Evolutionary conservation across 176 grass and related monocot genomes (phyloP), one percentile per base, ranked within the genome.

Genomic region (Canna indica): DNA sequence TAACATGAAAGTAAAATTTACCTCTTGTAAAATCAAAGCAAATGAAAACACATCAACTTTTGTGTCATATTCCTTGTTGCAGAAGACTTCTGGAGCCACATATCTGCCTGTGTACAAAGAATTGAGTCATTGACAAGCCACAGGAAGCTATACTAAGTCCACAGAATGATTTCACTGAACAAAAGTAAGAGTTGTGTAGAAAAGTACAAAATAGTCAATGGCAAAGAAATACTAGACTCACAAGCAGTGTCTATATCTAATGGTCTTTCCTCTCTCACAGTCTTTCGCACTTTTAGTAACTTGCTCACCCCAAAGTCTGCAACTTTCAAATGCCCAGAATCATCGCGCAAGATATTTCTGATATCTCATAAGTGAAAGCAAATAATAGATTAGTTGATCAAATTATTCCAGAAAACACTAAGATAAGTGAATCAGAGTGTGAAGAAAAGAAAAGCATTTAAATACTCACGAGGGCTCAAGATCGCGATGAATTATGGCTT

Each of bases 21-120:
- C 94, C 89, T 93, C 89, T 42, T 99, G 94, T 33, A 99, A 73
- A 87, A 99, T 93, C 79, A 99, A 87, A 72, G 94, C 75, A 26
- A 99, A 99, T 35, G 94, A 99, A 85, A 90, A 99, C 36, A 99
- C 86, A 78, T 99, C 94, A 38, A 99, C 86, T 86, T 93, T 93
- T 26, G 47, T 75, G 78, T 87, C 89, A 71, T 99, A 99, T 59
- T 99, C 94, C 75, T 93, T 84, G 67, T 99, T 99, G 39, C 86
- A 76, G 45, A 87, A 36, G 27, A 99, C 77, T 80, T 99, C 94
- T 63, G 94, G 94, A 85, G 94, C 86, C 35, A 90, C 82, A 84
- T 99, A 99, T 71, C 84, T 92, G 59, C 89, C 94, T 99, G 82
- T 31, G 25, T 36, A 75, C 50, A 82, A 69, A 69, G 70, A 76